Evolutionary conservation across 495 filamentous ascomycete species (phyloP).

Genomic region (Talaromyces adpressus): DNA sequence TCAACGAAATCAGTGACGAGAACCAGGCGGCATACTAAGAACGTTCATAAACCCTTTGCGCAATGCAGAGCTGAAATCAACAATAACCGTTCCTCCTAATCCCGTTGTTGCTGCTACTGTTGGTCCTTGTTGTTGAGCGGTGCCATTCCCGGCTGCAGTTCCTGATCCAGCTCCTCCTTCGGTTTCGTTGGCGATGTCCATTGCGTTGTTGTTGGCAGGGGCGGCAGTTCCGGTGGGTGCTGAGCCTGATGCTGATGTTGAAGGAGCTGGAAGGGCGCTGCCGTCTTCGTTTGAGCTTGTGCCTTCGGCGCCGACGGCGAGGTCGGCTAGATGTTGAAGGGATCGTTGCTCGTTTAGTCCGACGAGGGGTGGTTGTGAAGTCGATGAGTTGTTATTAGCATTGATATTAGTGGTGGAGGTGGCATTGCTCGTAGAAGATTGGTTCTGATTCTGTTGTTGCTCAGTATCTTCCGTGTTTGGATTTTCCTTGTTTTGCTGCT

Average conservation of each 20-base stretch:
- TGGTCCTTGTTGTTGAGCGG: background rate
- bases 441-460: background rate
- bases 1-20: background rate
- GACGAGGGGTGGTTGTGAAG: constrained; percentile 30
- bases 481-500: background rate
- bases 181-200: background rate
- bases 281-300: background rate
- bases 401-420: background rate
- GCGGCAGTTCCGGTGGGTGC: background rate
- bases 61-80: constrained; percentile 4
- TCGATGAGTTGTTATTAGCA: background rate
- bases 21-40: constrained; percentile 2
- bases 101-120: background rate
- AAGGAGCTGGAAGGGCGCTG: background rate
- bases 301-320: constrained; percentile 47
- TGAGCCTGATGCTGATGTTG: background rate
- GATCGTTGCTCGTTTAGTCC: constrained; percentile 43
- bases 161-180: background rate
- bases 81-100: background rate
- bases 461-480: background rate
- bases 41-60: constrained; percentile 8
- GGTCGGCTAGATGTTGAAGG: constrained; percentile 58
- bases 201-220: background rate
- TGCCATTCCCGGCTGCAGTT: background rate
- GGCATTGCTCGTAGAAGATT: background rate